Percentiles rank a stretch among this genome's conserved stretches.
Conservation (phyloP, 257 asterid species). For the Petunia axillaris region DNA sequence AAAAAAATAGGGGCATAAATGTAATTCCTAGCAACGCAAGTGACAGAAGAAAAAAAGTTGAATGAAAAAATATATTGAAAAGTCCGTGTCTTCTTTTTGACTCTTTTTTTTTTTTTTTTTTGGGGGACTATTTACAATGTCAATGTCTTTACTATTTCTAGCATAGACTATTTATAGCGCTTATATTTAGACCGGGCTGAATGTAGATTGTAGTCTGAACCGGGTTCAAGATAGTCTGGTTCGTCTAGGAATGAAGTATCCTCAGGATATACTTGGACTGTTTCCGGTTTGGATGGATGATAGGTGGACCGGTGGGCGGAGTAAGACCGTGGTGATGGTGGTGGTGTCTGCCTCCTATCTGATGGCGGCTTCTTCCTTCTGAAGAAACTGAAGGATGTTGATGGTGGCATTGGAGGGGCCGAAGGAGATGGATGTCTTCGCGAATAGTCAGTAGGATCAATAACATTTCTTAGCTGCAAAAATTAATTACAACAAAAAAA, state of each 20-base stretch:
- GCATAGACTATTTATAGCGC: neutral
- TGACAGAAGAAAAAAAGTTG: neutral
- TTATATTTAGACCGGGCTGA: neutral
- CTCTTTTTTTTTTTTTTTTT: neutral
- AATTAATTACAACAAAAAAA: neutral
- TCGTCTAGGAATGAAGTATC: neutral
- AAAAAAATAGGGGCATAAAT: constrained; percentile 1
- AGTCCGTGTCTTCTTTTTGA: neutral
- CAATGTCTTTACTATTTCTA: neutral
- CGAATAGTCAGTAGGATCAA: neutral
- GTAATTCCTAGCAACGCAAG: neutral
- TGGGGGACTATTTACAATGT: neutral
- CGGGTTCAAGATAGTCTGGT: neutral
- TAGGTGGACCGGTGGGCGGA: neutral
- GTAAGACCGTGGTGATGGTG: constrained; percentile 14
- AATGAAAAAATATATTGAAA: constrained; percentile 3
- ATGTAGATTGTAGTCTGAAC: neutral
- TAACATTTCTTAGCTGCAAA: constrained; percentile 11
- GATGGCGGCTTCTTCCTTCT: neutral
- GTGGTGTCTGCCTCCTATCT: neutral
- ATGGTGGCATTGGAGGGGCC: neutral
- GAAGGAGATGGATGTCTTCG: neutral
- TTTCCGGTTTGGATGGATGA: neutral
- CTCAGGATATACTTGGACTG: neutral
- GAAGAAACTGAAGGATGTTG: neutral